These are phyloP conservation scores for Globisporangium viniferum DNA, from an alignment of 352 stramenopile species.

Conservation along the genomic window DNA sequence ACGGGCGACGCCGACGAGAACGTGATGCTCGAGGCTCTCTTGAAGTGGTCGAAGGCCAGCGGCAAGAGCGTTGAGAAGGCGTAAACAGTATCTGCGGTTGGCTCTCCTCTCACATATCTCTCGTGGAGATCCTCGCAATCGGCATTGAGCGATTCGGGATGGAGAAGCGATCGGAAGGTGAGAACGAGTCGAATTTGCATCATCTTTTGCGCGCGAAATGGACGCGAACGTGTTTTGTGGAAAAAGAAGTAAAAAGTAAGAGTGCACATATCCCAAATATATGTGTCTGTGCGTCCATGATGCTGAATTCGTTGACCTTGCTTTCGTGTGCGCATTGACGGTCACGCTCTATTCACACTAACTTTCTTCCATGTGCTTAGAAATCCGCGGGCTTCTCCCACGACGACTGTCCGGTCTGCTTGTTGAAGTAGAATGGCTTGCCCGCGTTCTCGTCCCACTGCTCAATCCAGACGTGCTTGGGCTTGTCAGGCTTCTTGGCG, in stretches of 20 bases:
- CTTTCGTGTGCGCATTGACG: background rate
- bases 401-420: constrained; percentile 72
- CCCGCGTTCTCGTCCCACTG: constrained; percentile 72
- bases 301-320: background rate
- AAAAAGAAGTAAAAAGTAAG: constrained; percentile 3
- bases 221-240: background rate
- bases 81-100: constrained; percentile 21
- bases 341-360: background rate
- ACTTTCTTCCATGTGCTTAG: background rate
- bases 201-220: constrained; percentile 1
- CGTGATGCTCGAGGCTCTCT: constrained; percentile 79
- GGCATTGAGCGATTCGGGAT: background rate
- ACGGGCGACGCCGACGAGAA: constrained; percentile 73
- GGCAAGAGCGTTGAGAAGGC: constrained; percentile 84
- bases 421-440: constrained; percentile 89
- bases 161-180: background rate
- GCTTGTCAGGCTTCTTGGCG: constrained; percentile 25
- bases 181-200: background rate
- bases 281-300: background rate
- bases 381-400: constrained; percentile 80
- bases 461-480: constrained; percentile 56
- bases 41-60: constrained; percentile 88
- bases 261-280: background rate
- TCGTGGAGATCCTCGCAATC: background rate
- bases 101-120: background rate